Evolutionary conservation across 2,329 filamentous ascomycete species (phyloP).

Genomic region (Sporothrix euskadiensis): DNA sequence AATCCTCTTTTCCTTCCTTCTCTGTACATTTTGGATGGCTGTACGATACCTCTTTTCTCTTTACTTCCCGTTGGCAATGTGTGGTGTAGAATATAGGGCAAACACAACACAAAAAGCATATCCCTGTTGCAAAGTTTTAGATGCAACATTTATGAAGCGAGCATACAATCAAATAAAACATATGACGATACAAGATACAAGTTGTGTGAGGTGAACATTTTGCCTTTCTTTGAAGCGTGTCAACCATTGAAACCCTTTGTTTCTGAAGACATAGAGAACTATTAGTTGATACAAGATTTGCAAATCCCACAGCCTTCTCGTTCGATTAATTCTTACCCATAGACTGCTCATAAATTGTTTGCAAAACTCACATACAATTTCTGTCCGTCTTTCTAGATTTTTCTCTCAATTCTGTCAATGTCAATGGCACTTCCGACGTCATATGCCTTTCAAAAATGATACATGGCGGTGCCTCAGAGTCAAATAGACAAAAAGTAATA

Average conservation of each 20-base stretch:
- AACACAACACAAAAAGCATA: conserved; percentile 13
- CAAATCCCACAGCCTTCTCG: no score
- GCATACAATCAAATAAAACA: conserved; percentile 16
- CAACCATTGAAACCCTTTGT: no score
- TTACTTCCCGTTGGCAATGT: not conserved
- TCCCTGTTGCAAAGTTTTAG: conserved; percentile 2
- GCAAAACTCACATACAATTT: not conserved
- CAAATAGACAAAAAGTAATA: not conserved
- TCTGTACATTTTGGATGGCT: conserved; percentile 23
- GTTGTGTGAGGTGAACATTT: no score
- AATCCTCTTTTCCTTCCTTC: not conserved
- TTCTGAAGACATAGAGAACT: no score
- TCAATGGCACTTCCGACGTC: not conserved
- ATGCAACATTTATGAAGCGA: conserved; percentile 19
- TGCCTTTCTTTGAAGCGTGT: no score
- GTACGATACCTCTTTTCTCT: conserved; percentile 17
- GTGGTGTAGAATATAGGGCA: conserved; percentile 24
- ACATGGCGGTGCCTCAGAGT: not conserved
- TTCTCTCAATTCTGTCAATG: not conserved
- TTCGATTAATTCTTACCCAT: no score
- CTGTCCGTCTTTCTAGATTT: not conserved
- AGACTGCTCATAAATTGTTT: not conserved
- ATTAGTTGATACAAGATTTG: no score
- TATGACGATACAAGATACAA: not conserved
- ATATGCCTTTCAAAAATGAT: not conserved